Percentiles rank a stretch among this genome's conserved stretches.
Conservation (phyloP, 768 basidiomycete genomes). For the Cystobasidium ongulense region DNA sequence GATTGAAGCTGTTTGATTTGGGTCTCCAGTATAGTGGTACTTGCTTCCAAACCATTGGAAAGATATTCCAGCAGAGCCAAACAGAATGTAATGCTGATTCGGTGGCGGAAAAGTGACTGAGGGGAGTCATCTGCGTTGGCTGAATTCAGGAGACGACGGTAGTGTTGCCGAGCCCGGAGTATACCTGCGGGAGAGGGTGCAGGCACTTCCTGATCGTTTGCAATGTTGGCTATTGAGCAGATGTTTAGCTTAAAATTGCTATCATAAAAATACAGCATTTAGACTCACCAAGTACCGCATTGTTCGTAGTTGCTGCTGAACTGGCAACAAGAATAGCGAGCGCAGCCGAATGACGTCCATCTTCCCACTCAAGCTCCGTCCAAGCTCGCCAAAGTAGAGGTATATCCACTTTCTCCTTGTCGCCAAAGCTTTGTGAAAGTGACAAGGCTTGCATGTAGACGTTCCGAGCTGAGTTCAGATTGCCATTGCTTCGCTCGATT, state of each 20-base stretch:
- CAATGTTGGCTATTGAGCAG: too few species aligned
- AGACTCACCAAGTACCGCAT: conserved; percentile 31
- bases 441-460: conserved; percentile 47
- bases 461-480: conserved; percentile 44
- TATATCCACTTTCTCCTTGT: conserved; percentile 33
- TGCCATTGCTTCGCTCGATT: conserved; percentile 44
- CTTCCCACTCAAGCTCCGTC: conserved; percentile 47
- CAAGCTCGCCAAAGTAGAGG: conserved; percentile 45
- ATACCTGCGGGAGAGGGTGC: conserved; percentile 16
- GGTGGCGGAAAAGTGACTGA: conserved; percentile 23
- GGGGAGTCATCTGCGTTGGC: background rate
- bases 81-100: conserved; percentile 22
- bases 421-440: conserved; percentile 39
- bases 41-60: conserved; percentile 40
- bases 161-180: conserved; percentile 33
- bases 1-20: conserved; percentile 38
- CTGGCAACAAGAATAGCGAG: conserved; percentile 31
- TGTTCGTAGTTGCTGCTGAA: conserved; percentile 16
- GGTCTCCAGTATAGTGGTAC: conserved; percentile 35
- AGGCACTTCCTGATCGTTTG: background rate
- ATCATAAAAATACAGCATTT: background rate
- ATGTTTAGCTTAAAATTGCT: too few species aligned
- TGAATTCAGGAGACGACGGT: background rate
- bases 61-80: conserved; percentile 38
- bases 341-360: conserved; percentile 31